phyloP scores from a whole-genome alignment of 352 stramenopile species.

The Phytophthora fragariae region DNA sequence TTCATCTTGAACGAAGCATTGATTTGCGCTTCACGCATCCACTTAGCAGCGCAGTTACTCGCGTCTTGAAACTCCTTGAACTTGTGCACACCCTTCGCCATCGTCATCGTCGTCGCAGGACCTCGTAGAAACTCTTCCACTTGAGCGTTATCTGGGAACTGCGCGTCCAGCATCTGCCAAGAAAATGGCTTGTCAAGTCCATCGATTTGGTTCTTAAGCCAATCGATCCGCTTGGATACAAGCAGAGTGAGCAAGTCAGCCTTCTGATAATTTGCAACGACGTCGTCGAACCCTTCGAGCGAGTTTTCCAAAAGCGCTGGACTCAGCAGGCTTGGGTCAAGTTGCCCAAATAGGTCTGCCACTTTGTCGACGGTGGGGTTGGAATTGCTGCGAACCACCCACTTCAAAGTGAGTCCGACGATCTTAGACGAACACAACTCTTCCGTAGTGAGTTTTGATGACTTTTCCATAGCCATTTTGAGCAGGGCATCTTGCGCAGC shows the following conservation, averaged over 20 bases:
- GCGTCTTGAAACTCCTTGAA: conserved; percentile 1
- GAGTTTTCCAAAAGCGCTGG: conserved; percentile 4
- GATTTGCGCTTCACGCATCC: neutral
- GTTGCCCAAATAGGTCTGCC: neutral
- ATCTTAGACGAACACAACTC: conserved; percentile 1
- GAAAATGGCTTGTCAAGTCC: conserved; percentile 12
- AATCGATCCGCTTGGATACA: conserved; percentile 3
- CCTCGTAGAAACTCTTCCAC: conserved; percentile 14
- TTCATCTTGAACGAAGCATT: neutral
- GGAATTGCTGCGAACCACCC: neutral
- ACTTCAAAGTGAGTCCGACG: conserved; percentile 8
- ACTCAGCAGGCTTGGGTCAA: conserved; percentile 1
- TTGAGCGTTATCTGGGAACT: conserved; percentile 5
- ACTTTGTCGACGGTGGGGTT: neutral
- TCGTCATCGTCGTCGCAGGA: neutral
- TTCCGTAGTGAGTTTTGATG: neutral
- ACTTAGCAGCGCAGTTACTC: neutral
- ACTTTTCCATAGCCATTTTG: neutral
- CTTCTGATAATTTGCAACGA: neutral
- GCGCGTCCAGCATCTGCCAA: conserved; percentile 15
- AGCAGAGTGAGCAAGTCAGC: neutral
- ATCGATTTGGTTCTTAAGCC: conserved; percentile 10
- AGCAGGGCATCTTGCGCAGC: neutral
- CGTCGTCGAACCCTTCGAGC: neutral
- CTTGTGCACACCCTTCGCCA: neutral